These are phyloP conservation scores for Solanum appendiculatum DNA, from an alignment of 257 asterid genomes.

Conservation along the genomic window DNA sequence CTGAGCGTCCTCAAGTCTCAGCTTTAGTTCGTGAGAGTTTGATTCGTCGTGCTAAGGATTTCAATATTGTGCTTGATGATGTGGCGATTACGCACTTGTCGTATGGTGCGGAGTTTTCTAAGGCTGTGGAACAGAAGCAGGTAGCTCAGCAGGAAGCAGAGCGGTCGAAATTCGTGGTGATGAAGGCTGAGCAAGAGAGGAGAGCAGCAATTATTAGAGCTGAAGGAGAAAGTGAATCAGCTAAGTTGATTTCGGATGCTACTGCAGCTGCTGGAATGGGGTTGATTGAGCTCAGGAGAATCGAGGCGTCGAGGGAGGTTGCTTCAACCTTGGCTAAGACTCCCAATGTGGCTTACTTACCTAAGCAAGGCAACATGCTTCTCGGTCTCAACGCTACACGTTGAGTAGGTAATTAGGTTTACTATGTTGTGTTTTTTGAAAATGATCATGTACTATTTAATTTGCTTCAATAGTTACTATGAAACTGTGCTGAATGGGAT, in stretches of 20 bases:
- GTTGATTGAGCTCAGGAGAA: slow-evolving; percentile 27
- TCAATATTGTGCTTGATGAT: slow-evolving; percentile 79
- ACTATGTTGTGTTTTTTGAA: neutral
- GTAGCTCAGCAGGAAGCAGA: slow-evolving; percentile 99
- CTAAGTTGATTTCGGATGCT: slow-evolving; percentile 40
- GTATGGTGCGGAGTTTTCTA: slow-evolving; percentile 84
- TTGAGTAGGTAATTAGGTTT: slow-evolving; percentile 9
- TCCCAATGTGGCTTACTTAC: slow-evolving; percentile 28
- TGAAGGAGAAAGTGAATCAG: slow-evolving; percentile 47
- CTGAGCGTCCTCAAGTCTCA: slow-evolving; percentile 90
- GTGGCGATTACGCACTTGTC: slow-evolving; percentile 94
- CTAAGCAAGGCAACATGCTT: slow-evolving; percentile 28
- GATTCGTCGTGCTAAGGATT: slow-evolving; percentile 80
- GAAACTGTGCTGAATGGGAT: neutral
- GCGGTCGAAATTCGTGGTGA: slow-evolving; percentile 83
- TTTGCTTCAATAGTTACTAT: neutral
- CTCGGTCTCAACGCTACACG: slow-evolving; percentile 24
- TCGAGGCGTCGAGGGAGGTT: slow-evolving; percentile 39
- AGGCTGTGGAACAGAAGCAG: slow-evolving; percentile 98
- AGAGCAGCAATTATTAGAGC: slow-evolving; percentile 26
- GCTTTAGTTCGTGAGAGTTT: slow-evolving; percentile 85
- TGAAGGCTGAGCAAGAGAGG: slow-evolving; percentile 69
- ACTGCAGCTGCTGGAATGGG: slow-evolving; percentile 39
- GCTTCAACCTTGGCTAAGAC: slow-evolving; percentile 31
- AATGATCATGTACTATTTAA: neutral